phyloP scores from a whole-genome alignment of 2,329 filamentous ascomycete genomes.

The Beauveria pseudobassiana region DNA sequence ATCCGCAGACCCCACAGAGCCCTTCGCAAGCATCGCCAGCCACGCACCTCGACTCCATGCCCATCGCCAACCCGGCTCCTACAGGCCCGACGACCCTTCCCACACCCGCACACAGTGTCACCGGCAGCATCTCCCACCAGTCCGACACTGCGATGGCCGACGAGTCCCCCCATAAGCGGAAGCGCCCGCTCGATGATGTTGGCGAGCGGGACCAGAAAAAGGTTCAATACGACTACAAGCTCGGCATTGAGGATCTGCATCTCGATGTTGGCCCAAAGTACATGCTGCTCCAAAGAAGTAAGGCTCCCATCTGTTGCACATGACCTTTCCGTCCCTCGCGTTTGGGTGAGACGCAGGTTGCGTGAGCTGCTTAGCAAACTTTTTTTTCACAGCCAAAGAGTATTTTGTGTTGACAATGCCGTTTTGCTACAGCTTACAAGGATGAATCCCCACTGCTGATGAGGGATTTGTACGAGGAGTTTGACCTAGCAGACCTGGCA shows the following conservation, averaged over 20 bases:
- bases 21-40: constrained; percentile 54
- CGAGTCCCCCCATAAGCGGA: constrained; percentile 53
- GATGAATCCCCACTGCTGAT: constrained; percentile 40
- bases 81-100: constrained; percentile 36
- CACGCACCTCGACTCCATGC: constrained; percentile 42
- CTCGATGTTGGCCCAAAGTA: constrained; percentile 61
- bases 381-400: constrained; percentile 17
- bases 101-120: constrained; percentile 57
- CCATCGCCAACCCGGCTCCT: constrained; percentile 36
- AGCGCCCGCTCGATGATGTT: constrained; percentile 49
- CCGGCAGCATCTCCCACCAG: constrained; percentile 42
- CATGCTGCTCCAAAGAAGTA: constrained; percentile 60
- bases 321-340: constrained; percentile 13
- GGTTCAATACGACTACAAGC: constrained; percentile 52
- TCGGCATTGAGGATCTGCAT: constrained; percentile 58
- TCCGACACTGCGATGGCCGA: constrained; percentile 41
- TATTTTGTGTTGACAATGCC: constrained; percentile 9
- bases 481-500: constrained; percentile 48
- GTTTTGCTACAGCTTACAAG: constrained; percentile 33
- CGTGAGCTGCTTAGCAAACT: constrained; percentile 20
- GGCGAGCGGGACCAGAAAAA: constrained; percentile 55
- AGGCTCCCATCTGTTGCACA: constrained; percentile 39
- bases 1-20: constrained; percentile 61
- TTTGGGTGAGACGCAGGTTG: constrained; percentile 14
- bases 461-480: constrained; percentile 53